Conservation (phyloP, 1,284 basidiomycete genomes). For the Apiotrichum brassicae region DNA sequence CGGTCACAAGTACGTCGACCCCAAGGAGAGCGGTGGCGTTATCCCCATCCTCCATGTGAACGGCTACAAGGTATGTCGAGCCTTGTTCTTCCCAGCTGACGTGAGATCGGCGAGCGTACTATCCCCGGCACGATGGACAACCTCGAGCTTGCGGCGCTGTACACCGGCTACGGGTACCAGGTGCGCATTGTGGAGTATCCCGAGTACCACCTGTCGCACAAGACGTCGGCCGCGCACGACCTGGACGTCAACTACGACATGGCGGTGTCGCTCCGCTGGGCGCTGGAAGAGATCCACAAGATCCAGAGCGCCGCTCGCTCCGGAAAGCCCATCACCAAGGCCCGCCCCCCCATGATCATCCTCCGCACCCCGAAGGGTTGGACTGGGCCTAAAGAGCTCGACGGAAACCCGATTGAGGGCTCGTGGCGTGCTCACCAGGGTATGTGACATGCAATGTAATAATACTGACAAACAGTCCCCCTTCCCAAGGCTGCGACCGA, state of each 20-base stretch:
- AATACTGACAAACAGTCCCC: slow-evolving; percentile 53
- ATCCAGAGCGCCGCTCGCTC: slow-evolving; percentile 76
- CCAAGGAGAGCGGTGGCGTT: slow-evolving; percentile 82
- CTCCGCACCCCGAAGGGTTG: slow-evolving; percentile 77
- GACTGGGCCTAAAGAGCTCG: slow-evolving; percentile 60
- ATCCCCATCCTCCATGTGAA: slow-evolving; percentile 81
- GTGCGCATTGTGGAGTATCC: slow-evolving; percentile 70
- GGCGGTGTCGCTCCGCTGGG: slow-evolving; percentile 75
- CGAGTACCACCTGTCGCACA: slow-evolving; percentile 51
- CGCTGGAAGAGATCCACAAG: slow-evolving; percentile 61
- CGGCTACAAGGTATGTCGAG: slow-evolving; percentile 33
- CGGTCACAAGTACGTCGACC: slow-evolving; percentile 77
- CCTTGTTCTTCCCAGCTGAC: slow-evolving; percentile 51
- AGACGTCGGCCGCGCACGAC: slow-evolving; percentile 46
- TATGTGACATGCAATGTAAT: slow-evolving; percentile 1
- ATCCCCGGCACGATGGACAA: slow-evolving; percentile 87
- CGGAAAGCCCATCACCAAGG: slow-evolving; percentile 71
- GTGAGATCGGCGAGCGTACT: slow-evolving; percentile 77
- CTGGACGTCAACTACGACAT: slow-evolving; percentile 52
- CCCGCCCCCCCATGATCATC: slow-evolving; percentile 78
- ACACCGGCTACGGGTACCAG: slow-evolving; percentile 73
- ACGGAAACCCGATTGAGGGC: slow-evolving; percentile 67
- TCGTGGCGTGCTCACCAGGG: slow-evolving; percentile 52
- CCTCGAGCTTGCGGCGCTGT: slow-evolving; percentile 54
- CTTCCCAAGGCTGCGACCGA: slow-evolving; percentile 63